Base-by-base conservation (phyloP, 495 filamentous ascomycete species). In the Penicillium desertorum region DNA sequence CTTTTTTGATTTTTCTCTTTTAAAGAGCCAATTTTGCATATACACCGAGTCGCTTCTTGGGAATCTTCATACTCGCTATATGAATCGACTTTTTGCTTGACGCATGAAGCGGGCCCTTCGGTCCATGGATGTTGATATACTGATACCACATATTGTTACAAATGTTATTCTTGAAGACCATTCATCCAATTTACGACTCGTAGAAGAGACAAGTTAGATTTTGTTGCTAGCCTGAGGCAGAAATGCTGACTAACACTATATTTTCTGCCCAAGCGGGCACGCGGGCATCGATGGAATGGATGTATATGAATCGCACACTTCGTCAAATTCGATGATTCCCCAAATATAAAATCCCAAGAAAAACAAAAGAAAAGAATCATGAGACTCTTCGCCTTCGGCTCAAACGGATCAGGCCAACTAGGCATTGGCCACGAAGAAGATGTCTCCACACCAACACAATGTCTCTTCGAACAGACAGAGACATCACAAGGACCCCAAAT, bases 401-500 rank as follows among this genome's bases (percentile, higher is more conserved):
- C 93, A 29, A 98, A 97, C 70, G 86, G 89, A 37, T 89, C 86
- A 7, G 90, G 90, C 51, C 94, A 98, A 67, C 81, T 98, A 36
- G 90, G 88, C 36, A 78, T 97, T 45, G 84, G 84, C 22, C 88
- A 92, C 70, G 78, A 72, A 44, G 79, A 90, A 57, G 92, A 96
- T 69, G 82, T 88, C 12, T 86, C 85, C 4, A 70, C 75, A 0
- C 91, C 91, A 5, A 81, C 85, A 45, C 72, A 66, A 55, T 89
- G 87, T 63, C 51, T 80, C 34, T 81, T 84, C 59, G 61, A 73
- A 61, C 27, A 56, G 67, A 36, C 58, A 36, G 17, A 19, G 49
- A 41, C 16, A 29, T 1, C 20, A 4, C 34, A 6, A 39, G 19
- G 37, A 34, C 8, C 22, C 30, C 19, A 43, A 29, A n/a, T n/a